These are phyloP conservation scores for Macaranga tanarius DNA, from an alignment of 441 rosid species.

Conservation along the genomic window DNA sequence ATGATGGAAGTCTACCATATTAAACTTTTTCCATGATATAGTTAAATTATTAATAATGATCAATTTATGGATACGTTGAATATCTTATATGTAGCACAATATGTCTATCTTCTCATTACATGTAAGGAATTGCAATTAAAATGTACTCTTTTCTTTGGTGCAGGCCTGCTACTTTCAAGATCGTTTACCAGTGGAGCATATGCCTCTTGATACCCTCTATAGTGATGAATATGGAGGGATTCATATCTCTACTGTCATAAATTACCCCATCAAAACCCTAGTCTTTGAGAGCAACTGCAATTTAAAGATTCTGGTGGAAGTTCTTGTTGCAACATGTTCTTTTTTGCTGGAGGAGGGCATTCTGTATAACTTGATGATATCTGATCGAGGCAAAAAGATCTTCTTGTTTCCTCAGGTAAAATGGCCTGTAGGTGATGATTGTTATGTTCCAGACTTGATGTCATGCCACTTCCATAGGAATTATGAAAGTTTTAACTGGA, in stretches of 20 bases:
- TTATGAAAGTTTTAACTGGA: neutral
- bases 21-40: neutral
- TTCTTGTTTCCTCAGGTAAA: constrained; percentile 49
- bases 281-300: constrained; percentile 32
- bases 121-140: neutral
- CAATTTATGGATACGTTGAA: neutral
- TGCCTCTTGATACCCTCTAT: constrained; percentile 36
- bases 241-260: constrained; percentile 27
- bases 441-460: neutral
- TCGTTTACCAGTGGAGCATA: constrained; percentile 41
- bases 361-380: constrained; percentile 36
- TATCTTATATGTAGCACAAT: neutral
- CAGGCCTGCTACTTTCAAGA: constrained; percentile 48
- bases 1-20: neutral
- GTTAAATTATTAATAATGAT: neutral
- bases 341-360: constrained; percentile 31
- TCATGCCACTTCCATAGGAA: neutral
- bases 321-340: constrained; percentile 31
- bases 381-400: constrained; percentile 35
- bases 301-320: constrained; percentile 30
- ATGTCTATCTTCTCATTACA: neutral
- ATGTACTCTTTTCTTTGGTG: constrained; percentile 20
- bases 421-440: neutral
- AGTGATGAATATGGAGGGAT: constrained; percentile 24
- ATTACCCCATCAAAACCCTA: constrained; percentile 43